These are phyloP conservation scores for Symbiodinium pilosum DNA, from an alignment of 73 alveolate genomes.

Conservation along the genomic window DNA sequence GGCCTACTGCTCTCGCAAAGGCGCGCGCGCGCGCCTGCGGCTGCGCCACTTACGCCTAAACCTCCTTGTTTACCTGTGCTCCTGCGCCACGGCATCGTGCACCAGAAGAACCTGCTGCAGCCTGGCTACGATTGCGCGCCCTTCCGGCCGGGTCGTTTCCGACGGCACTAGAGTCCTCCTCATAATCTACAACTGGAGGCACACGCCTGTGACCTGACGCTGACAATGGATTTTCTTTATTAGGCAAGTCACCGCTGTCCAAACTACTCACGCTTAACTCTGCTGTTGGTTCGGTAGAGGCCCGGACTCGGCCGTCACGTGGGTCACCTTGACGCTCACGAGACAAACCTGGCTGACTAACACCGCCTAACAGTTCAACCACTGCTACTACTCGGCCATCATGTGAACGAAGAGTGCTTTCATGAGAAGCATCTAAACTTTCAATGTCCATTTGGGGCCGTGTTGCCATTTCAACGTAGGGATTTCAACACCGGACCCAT, in stretches of 20 bases:
- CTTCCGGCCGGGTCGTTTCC: background rate
- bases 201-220: background rate
- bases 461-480: background rate
- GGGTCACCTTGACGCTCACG: constrained; percentile 13
- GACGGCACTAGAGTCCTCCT: background rate
- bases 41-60: background rate
- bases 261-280: too few species aligned
- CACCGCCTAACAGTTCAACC: background rate
- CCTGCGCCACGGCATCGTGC: too few species aligned
- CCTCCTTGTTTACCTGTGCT: background rate
- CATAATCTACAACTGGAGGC: background rate
- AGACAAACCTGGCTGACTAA: background rate
- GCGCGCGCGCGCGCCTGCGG: background rate
- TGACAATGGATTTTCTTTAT: background rate
- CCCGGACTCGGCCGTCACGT: constrained; percentile 26
- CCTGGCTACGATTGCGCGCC: background rate
- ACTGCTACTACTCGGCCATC: background rate
- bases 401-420: background rate
- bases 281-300: too few species aligned
- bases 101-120: background rate
- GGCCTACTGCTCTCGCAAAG: too few species aligned
- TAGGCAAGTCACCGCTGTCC: background rate
- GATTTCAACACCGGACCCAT: background rate
- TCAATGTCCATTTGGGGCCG: background rate
- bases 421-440: background rate